Evolutionary conservation across 2,329 filamentous ascomycete species (phyloP).

Genomic region (Xylariaceae sp.): DNA sequence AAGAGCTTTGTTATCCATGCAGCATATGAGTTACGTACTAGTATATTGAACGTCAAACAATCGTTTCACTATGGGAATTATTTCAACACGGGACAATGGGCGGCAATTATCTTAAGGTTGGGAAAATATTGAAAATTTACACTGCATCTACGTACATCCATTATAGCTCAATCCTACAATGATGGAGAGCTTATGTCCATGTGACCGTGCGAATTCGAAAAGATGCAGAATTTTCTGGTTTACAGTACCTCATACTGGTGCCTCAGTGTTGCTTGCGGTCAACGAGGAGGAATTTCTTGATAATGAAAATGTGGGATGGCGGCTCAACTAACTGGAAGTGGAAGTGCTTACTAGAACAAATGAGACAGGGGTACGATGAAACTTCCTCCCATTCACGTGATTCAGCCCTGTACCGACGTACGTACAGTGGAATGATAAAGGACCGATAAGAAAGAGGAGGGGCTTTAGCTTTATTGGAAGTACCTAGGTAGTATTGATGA

Average conservation of each 20-base stretch:
- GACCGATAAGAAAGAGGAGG: constrained; percentile 11
- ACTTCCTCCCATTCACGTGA: constrained; percentile 21
- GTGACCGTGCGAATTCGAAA: too few relatives aligned
- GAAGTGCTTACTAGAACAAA: constrained; percentile 13
- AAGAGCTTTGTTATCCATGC: constrained; percentile 14
- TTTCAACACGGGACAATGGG: neutral
- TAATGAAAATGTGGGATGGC: too few relatives aligned
- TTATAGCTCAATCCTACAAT: neutral
- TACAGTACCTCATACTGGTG: too few relatives aligned
- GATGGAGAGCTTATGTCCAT: neutral
- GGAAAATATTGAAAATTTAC: neutral
- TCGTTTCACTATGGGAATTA: neutral
- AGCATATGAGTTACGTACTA: constrained; percentile 1
- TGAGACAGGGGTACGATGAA: neutral
- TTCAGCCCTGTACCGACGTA: constrained; percentile 26
- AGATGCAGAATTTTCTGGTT: too few relatives aligned
- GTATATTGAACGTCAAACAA: constrained; percentile 1
- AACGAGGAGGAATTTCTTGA: too few relatives aligned
- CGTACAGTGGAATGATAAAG: constrained; percentile 2
- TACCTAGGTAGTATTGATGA: too few relatives aligned
- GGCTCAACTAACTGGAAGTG: constrained; percentile 12
- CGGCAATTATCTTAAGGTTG: neutral
- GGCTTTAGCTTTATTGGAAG: neutral
- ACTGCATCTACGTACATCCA: constrained; percentile 9
- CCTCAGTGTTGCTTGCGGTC: too few relatives aligned